phyloP scores from a whole-genome alignment of 345 rosid genomes.

The Heritiera littoralis region DNA sequence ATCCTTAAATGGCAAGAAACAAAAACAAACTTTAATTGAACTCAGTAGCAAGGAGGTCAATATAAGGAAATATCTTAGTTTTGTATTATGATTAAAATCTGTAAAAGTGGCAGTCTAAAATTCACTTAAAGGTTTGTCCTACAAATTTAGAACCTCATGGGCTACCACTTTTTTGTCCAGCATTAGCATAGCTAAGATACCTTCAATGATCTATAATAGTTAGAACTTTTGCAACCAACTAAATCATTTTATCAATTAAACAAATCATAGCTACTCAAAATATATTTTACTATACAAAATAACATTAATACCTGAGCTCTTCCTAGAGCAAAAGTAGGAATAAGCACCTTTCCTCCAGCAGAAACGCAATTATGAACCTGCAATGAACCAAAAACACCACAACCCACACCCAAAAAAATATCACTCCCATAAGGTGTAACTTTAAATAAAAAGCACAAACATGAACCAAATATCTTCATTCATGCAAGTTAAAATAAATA shows the following conservation, averaged over 20 bases:
- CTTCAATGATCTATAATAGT: neutral
- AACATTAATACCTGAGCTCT: constrained; percentile 78
- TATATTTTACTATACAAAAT: neutral
- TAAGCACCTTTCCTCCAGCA: constrained; percentile 92
- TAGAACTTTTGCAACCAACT: constrained; percentile 6
- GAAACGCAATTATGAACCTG: constrained; percentile 93
- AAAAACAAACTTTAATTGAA: neutral
- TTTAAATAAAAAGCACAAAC: neutral
- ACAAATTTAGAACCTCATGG: neutral
- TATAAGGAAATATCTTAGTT: neutral
- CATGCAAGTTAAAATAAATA: neutral
- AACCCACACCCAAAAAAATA: neutral
- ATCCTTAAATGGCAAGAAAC: neutral
- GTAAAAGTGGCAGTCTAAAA: neutral
- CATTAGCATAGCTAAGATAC: neutral
- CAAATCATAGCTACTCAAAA: neutral
- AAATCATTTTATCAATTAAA: constrained; percentile 1
- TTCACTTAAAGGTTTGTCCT: neutral
- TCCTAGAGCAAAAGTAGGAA: constrained; percentile 97
- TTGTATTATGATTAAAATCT: neutral
- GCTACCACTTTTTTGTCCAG: neutral
- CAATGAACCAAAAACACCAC: neutral
- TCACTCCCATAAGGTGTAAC: neutral
- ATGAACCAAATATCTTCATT: neutral
- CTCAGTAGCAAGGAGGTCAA: neutral